Base-by-base conservation (phyloP, 2,329 filamentous ascomycete genomes). In the Fusarium tricinctum region DNA sequence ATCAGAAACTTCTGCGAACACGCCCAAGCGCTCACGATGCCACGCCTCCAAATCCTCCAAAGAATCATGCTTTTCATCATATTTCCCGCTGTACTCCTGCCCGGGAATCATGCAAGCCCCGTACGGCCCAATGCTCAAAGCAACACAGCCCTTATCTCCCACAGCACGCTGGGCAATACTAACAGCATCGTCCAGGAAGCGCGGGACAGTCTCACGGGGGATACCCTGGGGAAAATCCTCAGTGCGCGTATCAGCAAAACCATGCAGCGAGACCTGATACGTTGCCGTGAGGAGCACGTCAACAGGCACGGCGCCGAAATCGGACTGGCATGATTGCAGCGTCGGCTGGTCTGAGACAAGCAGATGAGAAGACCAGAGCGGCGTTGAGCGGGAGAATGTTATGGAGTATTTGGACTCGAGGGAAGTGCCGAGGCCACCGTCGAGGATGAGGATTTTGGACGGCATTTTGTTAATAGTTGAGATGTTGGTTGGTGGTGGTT, bases 291-390 rank as follows among this genome's bases (percentile, higher is more conserved):
- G 82, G 20, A 92, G 77, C 28, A 92, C 81, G 73, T 92, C 88
- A 56, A 86, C 85, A 35, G 87, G 88, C 3, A 86, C 84, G 9
- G 73, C 62, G 52, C 79, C 82, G 74, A 91, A 91, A 67, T 85
- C 84, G 52, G 74, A 73, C 73, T 91, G 89, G 74, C 86, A 89
- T 30, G 78, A 78, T 59, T 82, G 77, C 10, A 91, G 82, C 1
- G 83, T 87, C 9, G 79, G 68, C 4, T 81, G 83, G 66, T 84
- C 81, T 35, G 83, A 80, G 53, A 91, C 73, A n/a, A 92, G 83
- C 8, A 91, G 82, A 72, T 91, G 85, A 0, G 88, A 89, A 1
- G 90, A 91, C 90, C 90, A 92, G 39, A 92, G 83, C 0, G 89
- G 90, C 10, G 83, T 86, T 13, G 78, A 80, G 38, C 79, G 74